These are phyloP conservation scores for Blepharisma undulans DNA, from an alignment of 169 alveolate genomes.

Conservation along the genomic window DNA sequence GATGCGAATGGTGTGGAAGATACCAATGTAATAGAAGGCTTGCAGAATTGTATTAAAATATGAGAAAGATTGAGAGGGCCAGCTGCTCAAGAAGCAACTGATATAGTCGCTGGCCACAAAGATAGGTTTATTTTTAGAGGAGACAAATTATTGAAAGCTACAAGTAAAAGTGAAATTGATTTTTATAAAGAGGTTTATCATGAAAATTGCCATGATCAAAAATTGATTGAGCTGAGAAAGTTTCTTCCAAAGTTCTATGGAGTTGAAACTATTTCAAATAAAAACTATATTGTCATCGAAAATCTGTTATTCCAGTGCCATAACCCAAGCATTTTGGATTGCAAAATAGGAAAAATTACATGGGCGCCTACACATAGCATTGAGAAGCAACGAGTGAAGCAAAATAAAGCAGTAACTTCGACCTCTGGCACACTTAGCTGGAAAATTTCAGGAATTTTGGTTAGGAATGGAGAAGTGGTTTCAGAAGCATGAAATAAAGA, in stretches of 20 bases:
- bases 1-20: constrained; percentile 31
- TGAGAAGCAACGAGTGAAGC: neutral
- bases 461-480: neutral
- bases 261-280: neutral
- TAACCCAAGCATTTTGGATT: neutral
- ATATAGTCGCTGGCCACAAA: neutral
- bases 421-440: neutral
- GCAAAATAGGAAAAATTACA: neutral
- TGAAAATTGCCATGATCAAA: neutral
- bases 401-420: neutral
- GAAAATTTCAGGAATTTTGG: neutral
- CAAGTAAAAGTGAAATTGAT: neutral
- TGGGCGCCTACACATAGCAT: neutral
- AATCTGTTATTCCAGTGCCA: neutral
- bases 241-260: neutral
- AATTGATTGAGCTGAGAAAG: neutral
- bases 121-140: neutral
- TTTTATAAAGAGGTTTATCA: neutral
- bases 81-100: neutral
- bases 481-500: neutral
- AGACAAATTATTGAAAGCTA: neutral
- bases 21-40: constrained; percentile 27
- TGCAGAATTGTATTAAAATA: constrained; percentile 6
- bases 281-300: neutral
- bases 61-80: constrained; percentile 12